A percentile compares a stretch with the other conserved stretches of the same genome.
These are phyloP conservation scores for Chaetomiaceae sp. DNA, from an alignment of 2,329 filamentous ascomycete species.

Conservation along the genomic window DNA sequence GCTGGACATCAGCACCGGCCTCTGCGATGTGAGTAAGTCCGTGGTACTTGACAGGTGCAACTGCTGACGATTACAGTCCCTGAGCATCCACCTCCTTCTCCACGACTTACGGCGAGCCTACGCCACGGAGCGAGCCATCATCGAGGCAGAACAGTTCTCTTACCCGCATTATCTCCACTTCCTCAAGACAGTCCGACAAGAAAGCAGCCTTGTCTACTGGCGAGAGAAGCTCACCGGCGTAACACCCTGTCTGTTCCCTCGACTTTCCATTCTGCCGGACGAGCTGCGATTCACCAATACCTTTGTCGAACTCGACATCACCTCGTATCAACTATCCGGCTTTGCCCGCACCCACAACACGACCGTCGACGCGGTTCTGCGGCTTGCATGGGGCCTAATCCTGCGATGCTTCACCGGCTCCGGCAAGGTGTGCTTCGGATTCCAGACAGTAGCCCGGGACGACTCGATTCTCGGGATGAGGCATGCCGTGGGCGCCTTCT, in stretches of 20 bases:
- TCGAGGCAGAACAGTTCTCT: constrained; percentile 31
- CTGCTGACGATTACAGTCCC: constrained; percentile 21
- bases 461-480: constrained; percentile 39
- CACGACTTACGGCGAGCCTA: constrained; percentile 45
- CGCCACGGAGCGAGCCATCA: constrained; percentile 35
- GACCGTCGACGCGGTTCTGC: constrained; percentile 47
- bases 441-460: constrained; percentile 42
- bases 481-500: constrained; percentile 45
- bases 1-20: constrained; percentile 47
- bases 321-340: constrained; percentile 38
- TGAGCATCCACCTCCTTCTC: constrained; percentile 44
- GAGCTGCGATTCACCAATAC: constrained; percentile 33
- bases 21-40: constrained; percentile 40
- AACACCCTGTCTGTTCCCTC: constrained; percentile 45
- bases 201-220: constrained; percentile 44
- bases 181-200: constrained; percentile 32
- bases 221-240: constrained; percentile 36
- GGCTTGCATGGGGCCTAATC: constrained; percentile 57
- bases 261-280: constrained; percentile 29
- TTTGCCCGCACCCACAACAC: constrained; percentile 41
- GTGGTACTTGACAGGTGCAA: not conserved
- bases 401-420: constrained; percentile 51
- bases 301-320: constrained; percentile 39
- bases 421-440: constrained; percentile 53
- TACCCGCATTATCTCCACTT: constrained; percentile 39